Conservation (phyloP, 1,139 yeast genomes). For the Spencermartinsiella ligniputridi region DNA sequence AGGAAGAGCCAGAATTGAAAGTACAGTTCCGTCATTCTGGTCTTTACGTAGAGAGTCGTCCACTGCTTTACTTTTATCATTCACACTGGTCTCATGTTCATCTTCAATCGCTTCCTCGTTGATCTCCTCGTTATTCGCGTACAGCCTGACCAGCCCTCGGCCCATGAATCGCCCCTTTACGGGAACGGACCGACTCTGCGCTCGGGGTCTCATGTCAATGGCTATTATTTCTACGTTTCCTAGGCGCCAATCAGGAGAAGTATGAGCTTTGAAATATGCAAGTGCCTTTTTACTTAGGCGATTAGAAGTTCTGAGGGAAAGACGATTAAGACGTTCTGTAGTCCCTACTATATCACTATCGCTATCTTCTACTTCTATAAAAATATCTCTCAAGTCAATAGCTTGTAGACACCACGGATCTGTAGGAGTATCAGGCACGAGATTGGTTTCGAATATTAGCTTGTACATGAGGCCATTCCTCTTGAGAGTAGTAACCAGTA, state of each 20-base stretch:
- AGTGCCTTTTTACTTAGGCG: neutral
- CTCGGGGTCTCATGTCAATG: slow-evolving; percentile 28
- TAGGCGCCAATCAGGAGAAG: slow-evolving; percentile 25
- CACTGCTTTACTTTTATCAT: slow-evolving; percentile 2
- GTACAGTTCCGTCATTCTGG: slow-evolving; percentile 33
- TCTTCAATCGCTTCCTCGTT: slow-evolving; percentile 13
- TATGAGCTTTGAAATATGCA: slow-evolving; percentile 14
- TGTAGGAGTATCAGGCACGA: neutral
- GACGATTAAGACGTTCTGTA: slow-evolving; percentile 7
- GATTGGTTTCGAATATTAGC: slow-evolving; percentile 2
- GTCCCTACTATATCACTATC: slow-evolving; percentile 4
- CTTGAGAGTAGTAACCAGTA: too few species aligned
- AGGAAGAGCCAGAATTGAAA: slow-evolving; percentile 81
- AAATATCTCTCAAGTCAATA: slow-evolving; percentile 10
- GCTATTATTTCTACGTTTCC: slow-evolving; percentile 31
- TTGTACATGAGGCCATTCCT: slow-evolving; percentile 3
- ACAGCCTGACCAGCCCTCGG: slow-evolving; percentile 68
- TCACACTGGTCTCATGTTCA: slow-evolving; percentile 12
- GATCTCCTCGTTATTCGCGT: slow-evolving; percentile 43
- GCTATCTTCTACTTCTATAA: neutral
- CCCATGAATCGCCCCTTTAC: slow-evolving; percentile 60
- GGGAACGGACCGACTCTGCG: slow-evolving; percentile 37
- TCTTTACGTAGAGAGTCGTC: slow-evolving; percentile 3
- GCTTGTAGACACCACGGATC: slow-evolving; percentile 5
- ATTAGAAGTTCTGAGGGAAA: slow-evolving; percentile 10